Evolutionary conservation across 2,329 filamentous ascomycete genomes (phyloP).

Genomic region (Neofusicoccum ribis): DNA sequence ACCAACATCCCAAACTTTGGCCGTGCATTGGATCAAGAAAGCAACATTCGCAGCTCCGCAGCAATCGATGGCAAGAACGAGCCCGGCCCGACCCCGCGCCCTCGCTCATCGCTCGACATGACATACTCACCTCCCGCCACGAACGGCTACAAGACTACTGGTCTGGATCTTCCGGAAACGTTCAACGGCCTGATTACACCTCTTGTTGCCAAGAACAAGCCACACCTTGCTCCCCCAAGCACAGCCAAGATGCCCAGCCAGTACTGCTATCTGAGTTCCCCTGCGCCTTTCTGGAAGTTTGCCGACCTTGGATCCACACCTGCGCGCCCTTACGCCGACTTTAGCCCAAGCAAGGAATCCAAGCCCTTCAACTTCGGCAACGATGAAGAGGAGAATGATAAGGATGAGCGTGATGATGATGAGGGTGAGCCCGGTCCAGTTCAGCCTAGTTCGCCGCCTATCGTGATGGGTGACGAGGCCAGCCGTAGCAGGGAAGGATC

Average conservation of each 20-base stretch:
- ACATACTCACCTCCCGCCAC: conserved; percentile 16
- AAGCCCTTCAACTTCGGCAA: conserved; percentile 28
- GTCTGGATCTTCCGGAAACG: conserved; percentile 14
- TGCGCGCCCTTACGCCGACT: conserved; percentile 43
- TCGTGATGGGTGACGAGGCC: conserved; percentile 37
- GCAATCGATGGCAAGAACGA: conserved; percentile 13
- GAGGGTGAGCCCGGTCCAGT: conserved; percentile 30
- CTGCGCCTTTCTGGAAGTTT: conserved; percentile 87
- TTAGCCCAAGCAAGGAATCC: conserved; percentile 39
- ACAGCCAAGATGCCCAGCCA: conserved; percentile 80
- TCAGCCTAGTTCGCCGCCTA: conserved; percentile 37
- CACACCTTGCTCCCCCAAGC: conserved; percentile 74
- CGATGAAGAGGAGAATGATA: conserved; percentile 30
- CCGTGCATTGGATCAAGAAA: conserved; percentile 4
- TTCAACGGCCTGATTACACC: conserved; percentile 58
- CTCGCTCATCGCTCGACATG: conserved; percentile 11
- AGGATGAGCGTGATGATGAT: conserved; percentile 29
- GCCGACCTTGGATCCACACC: conserved; percentile 75
- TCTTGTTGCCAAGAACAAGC: conserved; percentile 70
- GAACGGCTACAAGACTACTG: conserved; percentile 14
- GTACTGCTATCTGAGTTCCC: conserved; percentile 82
- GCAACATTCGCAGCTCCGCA: background rate
- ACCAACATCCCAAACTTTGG: conserved; percentile 20
- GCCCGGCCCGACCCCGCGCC: conserved; percentile 8
- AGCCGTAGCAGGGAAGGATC: conserved; percentile 21